Evolutionary conservation across 495 filamentous ascomycete genomes (phyloP), one percentile per base, ranked within the genome.

Genomic region (Pseudomonodictys pantanalensis): DNA sequence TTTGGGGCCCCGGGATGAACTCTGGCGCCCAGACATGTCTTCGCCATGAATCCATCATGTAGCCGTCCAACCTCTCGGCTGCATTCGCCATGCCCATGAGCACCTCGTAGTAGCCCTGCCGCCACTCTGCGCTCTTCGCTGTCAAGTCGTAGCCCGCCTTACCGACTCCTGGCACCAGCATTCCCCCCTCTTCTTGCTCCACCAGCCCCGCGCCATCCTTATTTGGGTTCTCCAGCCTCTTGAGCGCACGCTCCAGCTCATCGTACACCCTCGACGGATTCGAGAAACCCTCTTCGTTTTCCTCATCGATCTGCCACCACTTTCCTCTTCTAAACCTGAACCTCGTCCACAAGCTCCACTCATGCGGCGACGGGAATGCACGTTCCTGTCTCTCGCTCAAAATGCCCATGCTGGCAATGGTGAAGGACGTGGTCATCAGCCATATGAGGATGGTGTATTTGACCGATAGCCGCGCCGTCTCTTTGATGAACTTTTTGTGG

Each of bases 31-130:
- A 90, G 10, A 86, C 24, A 26, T 65, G 47, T 7, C 50, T 72
- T 23, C 78, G 76, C 59, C 84, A 77, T 39, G 74, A 83, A 69
- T 95, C 89, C 26, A 75, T 71, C 35, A 92, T 78, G 78, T 84
- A 88, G 10, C 86, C 87, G 46, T 95, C 90, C 20, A 92, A 73
- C 59, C 88, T 83, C 75, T 95, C 91, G 2, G 90, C 86, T 1
- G 85, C 83, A 58, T 83, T 83, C 0, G 86, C 91, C 57, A 79
- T 79, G 9, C 85, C 79, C 84, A 96, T 88, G 23, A 96, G 71
- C 18, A 83, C 79, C 62, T 92, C 81, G 71, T 83, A 91, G 67
- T 96, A 96, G 0, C 90, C 88, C 48, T 88, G 77, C 65, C 87
- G 75, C 91, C 91, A 96, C 28, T 85, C 75, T 70, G 92, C 87